Base-by-base conservation (phyloP, 805 yeast genomes). In the Candida fluviatilis region DNA sequence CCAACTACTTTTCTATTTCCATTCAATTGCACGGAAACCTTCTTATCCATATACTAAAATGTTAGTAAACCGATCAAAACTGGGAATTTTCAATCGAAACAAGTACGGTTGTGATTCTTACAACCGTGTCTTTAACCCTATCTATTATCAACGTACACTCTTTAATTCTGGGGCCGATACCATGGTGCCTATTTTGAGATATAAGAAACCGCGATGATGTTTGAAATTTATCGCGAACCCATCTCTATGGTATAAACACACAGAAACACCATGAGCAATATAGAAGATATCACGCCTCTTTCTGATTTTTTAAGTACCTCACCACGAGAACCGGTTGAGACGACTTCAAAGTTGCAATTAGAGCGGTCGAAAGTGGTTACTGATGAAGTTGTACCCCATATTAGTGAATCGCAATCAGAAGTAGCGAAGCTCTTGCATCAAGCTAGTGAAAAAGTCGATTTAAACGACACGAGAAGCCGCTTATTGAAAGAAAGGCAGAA, bases 1-100 rank as follows among this genome's bases (percentile, higher is more conserved):
- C 98, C 98, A n/a, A 77, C 75, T 1, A 91, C 77, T 48, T 75
- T 76, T 36, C 97, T 71, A 11, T 84, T 64, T 1, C 95, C 95
- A 57, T 87, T 88, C 42, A 91, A 69, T 47, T 83, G 84, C 13
- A 91, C 66, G 11, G 79, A 69, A 18, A 91, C 71, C 51, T 78
- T 76, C 61, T 85, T 86, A 54, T 85, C 90, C 76, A 87, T 72
- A 56, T 86, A 88, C 82, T 83, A 46, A 26, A 24, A 11, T 49
- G 55, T 51, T 49, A 51, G 53, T 51, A 43, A 18, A 23, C 14
- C 18, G 18, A 37, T 30, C 31, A 34, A 42, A 21, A 31, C 31
- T 4, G 8, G 15, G 28, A 24, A n/a, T 21, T 31, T 29, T 25
- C 31, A 30, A 14, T 18, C 18, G 15, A 11, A 15, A 28, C 3